Evolutionary conservation across 208 protist species (phyloP), one percentile per base, ranked within the genome.

Genomic region (Wallacemonas sp.): DNA sequence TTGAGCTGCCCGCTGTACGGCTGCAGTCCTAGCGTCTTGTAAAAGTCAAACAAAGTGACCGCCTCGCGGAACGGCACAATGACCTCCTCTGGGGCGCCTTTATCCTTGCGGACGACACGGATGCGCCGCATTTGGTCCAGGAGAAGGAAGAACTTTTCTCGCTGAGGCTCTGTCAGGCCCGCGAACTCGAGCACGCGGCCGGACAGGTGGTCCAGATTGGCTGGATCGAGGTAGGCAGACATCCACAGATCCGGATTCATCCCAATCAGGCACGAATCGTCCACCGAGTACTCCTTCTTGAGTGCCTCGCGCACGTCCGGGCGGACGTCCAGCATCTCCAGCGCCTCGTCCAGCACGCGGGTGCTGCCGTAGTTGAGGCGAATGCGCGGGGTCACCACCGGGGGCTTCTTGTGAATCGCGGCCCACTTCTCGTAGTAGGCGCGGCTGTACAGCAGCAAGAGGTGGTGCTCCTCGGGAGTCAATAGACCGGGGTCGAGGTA

Each of bases 361-460:
- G 77, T 79, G 20, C 57, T 55, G 31, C 89, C 86, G 64, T 93
- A 91, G 32, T 76, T 74, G 46, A 92, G 86, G 57, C 86, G 89
- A 18, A 92, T 70, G 18, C 82, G 72, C 32, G 86, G 77, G 31
- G 83, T 66, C 0, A 72, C 72, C 64, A 68, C 73, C 1, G 84
- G 74, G 14, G 89, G 89, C 2, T 79, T 69, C 32, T 38, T 36
- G 66, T 93, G 84, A 20, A 95, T 84, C 11, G 22, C 41, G 22
- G 68, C 64, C 87, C 89, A 95, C 72, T 95, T 95, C 48, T 95
- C 89, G 65, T 83, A 95, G 72, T 95, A 95, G 25, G 86, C 86
- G 44, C 89, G 79, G 61, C 86, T 91, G 66, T 84, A 91, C 22
- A 95, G 79, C 33, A 95, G 80, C 38, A 95, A 65, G 25, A 93